Conservation (phyloP, 805 yeast species). For the Candida yuanshanica region DNA sequence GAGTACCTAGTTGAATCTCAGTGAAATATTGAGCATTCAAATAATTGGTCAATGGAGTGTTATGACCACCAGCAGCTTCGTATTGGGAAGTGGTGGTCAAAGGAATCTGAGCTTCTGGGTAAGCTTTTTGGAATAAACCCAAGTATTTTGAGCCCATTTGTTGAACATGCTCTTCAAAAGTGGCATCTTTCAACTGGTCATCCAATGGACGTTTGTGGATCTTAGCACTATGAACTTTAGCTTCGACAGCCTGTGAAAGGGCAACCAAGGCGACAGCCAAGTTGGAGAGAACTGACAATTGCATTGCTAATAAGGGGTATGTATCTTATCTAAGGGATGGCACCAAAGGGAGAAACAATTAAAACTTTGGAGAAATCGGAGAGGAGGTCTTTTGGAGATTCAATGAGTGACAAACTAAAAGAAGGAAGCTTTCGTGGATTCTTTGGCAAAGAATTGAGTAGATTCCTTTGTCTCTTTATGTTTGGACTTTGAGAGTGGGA, state of each 20-base stretch:
- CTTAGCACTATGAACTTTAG: conserved; percentile 48
- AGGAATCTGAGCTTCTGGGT: conserved; percentile 33
- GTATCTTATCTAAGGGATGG: not conserved
- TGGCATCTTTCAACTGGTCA: conserved; percentile 47
- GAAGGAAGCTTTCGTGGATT: not conserved
- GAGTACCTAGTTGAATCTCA: conserved; percentile 87
- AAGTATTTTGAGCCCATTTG: conserved; percentile 61
- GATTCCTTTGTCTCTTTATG: not conserved
- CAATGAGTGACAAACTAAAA: not conserved
- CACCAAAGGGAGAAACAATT: not conserved
- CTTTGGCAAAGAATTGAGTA: not conserved
- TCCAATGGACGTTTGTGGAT: conserved; percentile 54
- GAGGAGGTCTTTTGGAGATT: not conserved
- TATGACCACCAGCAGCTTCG: conserved; percentile 43
- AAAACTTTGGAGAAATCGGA: not conserved
- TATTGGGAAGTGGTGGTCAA: conserved; percentile 14
- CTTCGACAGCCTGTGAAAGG: conserved; percentile 42
- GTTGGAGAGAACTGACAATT: conserved; percentile 18
- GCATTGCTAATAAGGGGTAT: conserved; percentile 11
- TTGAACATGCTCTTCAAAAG: conserved; percentile 47
- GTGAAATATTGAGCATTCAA: conserved; percentile 95
- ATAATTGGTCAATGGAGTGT: conserved; percentile 86
- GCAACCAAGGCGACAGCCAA: conserved; percentile 23
- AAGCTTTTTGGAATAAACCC: conserved; percentile 39
- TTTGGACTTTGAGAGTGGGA: not conserved